phyloP scores from a whole-genome alignment of 2,329 filamentous ascomycete genomes.

The Alternaria novae-zelandiae region DNA sequence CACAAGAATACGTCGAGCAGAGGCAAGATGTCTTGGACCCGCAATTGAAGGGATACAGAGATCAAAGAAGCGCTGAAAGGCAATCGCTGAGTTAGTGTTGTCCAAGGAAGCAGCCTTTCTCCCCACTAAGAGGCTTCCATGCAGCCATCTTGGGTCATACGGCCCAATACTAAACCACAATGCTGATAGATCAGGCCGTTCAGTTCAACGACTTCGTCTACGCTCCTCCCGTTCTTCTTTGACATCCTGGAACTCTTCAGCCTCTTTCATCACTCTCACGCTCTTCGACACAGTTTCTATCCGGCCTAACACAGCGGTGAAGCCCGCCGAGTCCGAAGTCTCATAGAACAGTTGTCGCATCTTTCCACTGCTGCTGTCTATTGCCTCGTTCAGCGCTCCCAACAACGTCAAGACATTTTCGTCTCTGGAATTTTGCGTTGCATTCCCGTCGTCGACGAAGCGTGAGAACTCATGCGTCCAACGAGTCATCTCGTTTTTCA shows the following conservation, averaged over 20 bases:
- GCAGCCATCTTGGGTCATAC: too few relatives aligned
- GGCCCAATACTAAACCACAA: too few relatives aligned
- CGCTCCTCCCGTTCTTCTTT: not conserved
- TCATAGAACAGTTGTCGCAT: not conserved
- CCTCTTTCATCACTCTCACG: not conserved
- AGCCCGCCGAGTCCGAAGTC: not conserved
- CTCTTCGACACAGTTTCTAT: not conserved
- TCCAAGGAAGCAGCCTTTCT: too few relatives aligned
- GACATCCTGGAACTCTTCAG: slow-evolving; percentile 1
- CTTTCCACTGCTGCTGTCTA: not conserved
- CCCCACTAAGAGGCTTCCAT: too few relatives aligned
- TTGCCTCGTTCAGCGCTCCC: not conserved
- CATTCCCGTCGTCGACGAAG: not conserved
- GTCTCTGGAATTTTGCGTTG: too few relatives aligned
- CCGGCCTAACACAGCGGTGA: not conserved
- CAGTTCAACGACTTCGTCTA: too few relatives aligned
- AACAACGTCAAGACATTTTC: not conserved
- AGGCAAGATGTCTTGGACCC: too few relatives aligned
- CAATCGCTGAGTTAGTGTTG: too few relatives aligned
- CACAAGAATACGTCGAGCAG: too few relatives aligned
- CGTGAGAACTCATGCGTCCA: not conserved
- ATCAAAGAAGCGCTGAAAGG: too few relatives aligned
- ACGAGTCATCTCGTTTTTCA: not conserved
- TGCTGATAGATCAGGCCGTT: too few relatives aligned
- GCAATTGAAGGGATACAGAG: too few relatives aligned